phyloP scores from a whole-genome alignment of 169 alveolate species.

The Perkinsus marinus region DNA sequence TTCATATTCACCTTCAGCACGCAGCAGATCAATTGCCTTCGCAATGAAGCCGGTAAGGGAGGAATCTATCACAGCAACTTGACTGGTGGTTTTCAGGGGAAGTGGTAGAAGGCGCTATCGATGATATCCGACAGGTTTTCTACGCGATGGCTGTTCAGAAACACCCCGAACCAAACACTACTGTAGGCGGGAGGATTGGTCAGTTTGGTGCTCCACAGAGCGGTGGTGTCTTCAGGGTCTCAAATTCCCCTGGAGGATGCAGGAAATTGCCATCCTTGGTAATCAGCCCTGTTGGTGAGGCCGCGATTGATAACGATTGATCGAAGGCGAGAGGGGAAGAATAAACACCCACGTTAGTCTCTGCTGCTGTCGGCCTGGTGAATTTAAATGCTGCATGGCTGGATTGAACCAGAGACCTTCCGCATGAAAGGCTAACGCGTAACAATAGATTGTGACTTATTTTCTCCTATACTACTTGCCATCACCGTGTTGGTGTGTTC shows the following conservation, averaged over 20 bases:
- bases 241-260: constrained; percentile 1
- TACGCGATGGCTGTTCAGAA: constrained; percentile 64
- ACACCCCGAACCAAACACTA: constrained; percentile 49
- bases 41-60: constrained; percentile 40
- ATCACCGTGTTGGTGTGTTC: not conserved
- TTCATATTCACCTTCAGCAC: constrained; percentile 65
- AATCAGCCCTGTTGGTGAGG: constrained; percentile 53
- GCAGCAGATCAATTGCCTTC: constrained; percentile 70
- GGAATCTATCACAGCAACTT: constrained; percentile 42
- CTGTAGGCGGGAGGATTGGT: constrained; percentile 26
- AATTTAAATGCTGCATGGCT: not conserved
- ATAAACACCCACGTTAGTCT: not conserved
- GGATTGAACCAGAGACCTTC: not conserved
- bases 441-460: not conserved
- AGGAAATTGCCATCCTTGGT: constrained; percentile 55
- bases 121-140: constrained; percentile 69
- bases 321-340: not conserved
- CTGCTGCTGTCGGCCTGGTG: not conserved
- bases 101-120: constrained; percentile 42
- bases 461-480: not conserved
- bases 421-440: not conserved
- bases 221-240: constrained; percentile 4
- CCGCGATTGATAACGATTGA: too few species aligned
- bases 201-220: constrained; percentile 18
- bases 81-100: not conserved